phyloP scores from a whole-genome alignment of 257 asterid genomes.

The Solanum pinnatisectum region DNA sequence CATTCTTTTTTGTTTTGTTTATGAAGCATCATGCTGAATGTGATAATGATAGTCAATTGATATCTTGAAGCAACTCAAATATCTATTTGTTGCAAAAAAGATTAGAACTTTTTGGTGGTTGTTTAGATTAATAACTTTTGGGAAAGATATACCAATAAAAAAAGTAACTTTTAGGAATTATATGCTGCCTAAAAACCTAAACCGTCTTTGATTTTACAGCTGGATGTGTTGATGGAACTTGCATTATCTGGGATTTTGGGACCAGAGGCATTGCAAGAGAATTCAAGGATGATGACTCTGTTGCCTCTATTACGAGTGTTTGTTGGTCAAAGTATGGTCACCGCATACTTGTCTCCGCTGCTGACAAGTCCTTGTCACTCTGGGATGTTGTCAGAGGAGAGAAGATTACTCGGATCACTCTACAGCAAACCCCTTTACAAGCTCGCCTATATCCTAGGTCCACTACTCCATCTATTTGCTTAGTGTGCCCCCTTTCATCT shows the following conservation, averaged over 20 bases:
- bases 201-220: constrained; percentile 31
- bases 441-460: constrained; percentile 83
- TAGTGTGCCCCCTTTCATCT: constrained; percentile 81
- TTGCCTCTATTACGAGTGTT: constrained; percentile 73
- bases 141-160: background rate
- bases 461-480: constrained; percentile 64
- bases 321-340: constrained; percentile 90
- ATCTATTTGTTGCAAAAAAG: background rate
- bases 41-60: background rate
- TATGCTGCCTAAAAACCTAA: background rate
- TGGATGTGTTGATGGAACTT: constrained; percentile 90
- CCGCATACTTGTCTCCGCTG: constrained; percentile 70
- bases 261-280: constrained; percentile 76
- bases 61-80: background rate
- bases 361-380: constrained; percentile 77
- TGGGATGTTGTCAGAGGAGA: constrained; percentile 89
- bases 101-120: background rate
- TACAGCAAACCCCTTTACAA: constrained; percentile 67
- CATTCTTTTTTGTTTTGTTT: background rate
- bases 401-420: constrained; percentile 48
- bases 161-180: background rate
- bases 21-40: background rate
- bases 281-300: constrained; percentile 56
- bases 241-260: constrained; percentile 88
- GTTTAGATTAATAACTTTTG: background rate